A percentile compares a stretch with the other conserved stretches of the same genome.
phyloP scores from a whole-genome alignment of 306 rosid genomes.

The Dalbergia cultrata region DNA sequence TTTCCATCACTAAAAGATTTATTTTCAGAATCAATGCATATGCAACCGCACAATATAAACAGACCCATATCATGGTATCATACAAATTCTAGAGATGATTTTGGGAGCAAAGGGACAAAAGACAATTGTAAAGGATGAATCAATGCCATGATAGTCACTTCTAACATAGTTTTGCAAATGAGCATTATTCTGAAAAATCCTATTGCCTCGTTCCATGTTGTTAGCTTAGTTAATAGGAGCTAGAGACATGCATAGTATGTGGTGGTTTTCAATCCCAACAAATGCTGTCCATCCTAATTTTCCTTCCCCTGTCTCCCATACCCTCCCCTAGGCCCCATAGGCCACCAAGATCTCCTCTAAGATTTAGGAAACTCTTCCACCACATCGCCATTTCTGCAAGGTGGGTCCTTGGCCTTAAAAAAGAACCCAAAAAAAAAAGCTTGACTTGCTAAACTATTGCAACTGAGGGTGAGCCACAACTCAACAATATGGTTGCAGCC shows the following conservation, averaged over 20 bases:
- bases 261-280: neutral
- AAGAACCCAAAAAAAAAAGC: neutral
- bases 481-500: too few relatives aligned
- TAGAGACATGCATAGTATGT: neutral
- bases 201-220: neutral
- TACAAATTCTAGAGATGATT: neutral
- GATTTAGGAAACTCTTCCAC: neutral
- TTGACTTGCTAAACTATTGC: neutral
- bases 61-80: neutral
- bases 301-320: neutral
- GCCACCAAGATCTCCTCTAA: neutral
- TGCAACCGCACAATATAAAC: conserved; percentile 2
- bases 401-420: neutral
- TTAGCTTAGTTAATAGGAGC: neutral
- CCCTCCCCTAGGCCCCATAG: neutral
- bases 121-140: neutral
- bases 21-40: conserved; percentile 9
- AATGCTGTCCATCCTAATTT: neutral
- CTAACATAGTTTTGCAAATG: conserved; percentile 19
- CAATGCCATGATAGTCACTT: neutral
- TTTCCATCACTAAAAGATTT: conserved; percentile 10
- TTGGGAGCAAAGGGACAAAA: neutral
- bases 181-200: neutral
- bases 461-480: neutral
- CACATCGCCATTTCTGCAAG: neutral